Evolutionary conservation across 805 yeast genomes (phyloP).

Genomic region (Komagataella pseudopastoris): DNA sequence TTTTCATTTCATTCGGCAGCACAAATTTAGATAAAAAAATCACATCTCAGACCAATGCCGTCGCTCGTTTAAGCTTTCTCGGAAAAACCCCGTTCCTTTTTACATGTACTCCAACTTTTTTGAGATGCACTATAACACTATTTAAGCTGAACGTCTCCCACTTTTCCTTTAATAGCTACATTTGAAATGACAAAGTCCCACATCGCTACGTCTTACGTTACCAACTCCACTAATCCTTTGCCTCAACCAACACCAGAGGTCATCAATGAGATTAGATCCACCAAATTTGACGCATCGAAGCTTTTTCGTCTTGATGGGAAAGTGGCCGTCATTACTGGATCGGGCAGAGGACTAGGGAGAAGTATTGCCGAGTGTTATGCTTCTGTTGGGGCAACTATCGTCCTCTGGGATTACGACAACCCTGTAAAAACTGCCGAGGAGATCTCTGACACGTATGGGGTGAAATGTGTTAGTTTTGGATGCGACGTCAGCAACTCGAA

Average conservation of each 20-base stretch:
- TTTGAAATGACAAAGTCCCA: neutral
- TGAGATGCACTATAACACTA: too few relatives aligned
- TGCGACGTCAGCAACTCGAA: constrained; percentile 19
- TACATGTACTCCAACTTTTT: neutral
- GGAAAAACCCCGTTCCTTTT: neutral
- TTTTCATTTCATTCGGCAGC: too few relatives aligned
- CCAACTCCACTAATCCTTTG: constrained; percentile 9
- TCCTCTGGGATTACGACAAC: constrained; percentile 25
- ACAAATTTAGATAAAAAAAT: neutral
- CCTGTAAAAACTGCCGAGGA: constrained; percentile 19
- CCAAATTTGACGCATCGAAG: constrained; percentile 3
- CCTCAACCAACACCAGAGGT: constrained; percentile 44
- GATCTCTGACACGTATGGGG: constrained; percentile 25
- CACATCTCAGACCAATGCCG: neutral
- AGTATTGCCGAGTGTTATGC: constrained; percentile 28
- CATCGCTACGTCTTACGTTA: constrained; percentile 6
- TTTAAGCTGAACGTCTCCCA: neutral
- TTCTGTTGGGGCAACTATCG: constrained; percentile 29
- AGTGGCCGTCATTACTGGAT: constrained; percentile 28
- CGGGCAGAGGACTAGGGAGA: constrained; percentile 26
- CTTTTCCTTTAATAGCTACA: too few relatives aligned
- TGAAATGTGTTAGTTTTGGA: constrained; percentile 8
- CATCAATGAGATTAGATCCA: constrained; percentile 10
- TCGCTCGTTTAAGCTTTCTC: neutral
- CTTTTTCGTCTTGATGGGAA: constrained; percentile 28